phyloP scores from a whole-genome alignment of 2,329 filamentous ascomycete genomes.

The Tolypocladium ovalisporum region DNA sequence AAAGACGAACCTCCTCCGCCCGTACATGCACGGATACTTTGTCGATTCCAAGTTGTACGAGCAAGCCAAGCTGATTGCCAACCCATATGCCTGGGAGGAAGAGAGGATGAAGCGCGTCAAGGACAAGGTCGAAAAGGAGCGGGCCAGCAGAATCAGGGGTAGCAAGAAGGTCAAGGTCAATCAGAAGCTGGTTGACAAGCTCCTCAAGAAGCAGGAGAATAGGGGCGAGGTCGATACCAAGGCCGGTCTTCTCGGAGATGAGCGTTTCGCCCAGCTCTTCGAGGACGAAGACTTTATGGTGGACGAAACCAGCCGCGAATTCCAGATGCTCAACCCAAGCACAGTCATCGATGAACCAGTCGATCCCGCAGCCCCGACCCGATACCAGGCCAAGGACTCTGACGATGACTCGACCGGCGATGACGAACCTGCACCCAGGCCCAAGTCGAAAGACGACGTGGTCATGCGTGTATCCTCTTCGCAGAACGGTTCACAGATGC shows the following conservation, averaged over 20 bases:
- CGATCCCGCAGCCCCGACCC: slow-evolving; percentile 21
- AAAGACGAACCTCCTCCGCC: slow-evolving; percentile 77
- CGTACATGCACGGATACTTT: slow-evolving; percentile 99
- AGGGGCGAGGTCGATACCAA: slow-evolving; percentile 45
- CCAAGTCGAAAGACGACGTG: slow-evolving; percentile 26
- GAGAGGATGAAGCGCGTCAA: slow-evolving; percentile 84
- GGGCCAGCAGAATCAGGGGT: slow-evolving; percentile 86
- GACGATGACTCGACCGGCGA: slow-evolving; percentile 34
- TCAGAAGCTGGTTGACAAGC: slow-evolving; percentile 65
- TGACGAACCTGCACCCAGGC: slow-evolving; percentile 12
- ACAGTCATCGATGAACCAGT: slow-evolving; percentile 38
- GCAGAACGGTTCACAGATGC: slow-evolving; percentile 45
- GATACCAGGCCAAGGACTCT: slow-evolving; percentile 27
- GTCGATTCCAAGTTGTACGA: slow-evolving; percentile 93
- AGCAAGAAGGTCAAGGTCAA: slow-evolving; percentile 99
- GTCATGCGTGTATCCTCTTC: slow-evolving; percentile 60
- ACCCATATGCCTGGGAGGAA: slow-evolving; percentile 89
- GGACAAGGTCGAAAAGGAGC: slow-evolving; percentile 93
- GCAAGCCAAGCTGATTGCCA: slow-evolving; percentile 83
- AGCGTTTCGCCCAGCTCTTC: slow-evolving; percentile 81
- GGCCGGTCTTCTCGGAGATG: slow-evolving; percentile 65
- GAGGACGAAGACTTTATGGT: slow-evolving; percentile 88
- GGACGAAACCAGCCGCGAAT: slow-evolving; percentile 82
- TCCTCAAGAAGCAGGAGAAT: slow-evolving; percentile 53
- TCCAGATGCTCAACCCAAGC: slow-evolving; percentile 80